A percentile compares a stretch with the other conserved stretches of the same genome.
phyloP scores from a whole-genome alignment of 2,329 filamentous ascomycete genomes.

The Botrytis hyacinthi region DNA sequence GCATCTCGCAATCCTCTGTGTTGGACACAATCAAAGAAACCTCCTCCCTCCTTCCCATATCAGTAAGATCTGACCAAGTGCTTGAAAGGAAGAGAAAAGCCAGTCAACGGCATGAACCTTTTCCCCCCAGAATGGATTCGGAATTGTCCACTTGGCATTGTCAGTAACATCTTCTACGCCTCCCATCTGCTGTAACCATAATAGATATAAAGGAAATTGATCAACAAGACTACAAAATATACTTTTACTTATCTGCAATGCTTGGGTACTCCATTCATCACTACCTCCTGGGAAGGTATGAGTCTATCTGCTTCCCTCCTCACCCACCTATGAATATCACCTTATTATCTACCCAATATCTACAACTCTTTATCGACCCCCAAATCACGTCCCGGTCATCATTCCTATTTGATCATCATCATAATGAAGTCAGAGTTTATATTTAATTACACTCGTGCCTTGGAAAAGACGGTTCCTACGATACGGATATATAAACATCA shows the following conservation, averaged over 20 bases:
- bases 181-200: background rate
- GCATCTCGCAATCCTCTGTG: background rate
- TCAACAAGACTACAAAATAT: background rate
- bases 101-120: background rate
- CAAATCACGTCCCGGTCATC: background rate
- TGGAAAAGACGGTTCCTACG: background rate
- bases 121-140: no score
- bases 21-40: background rate
- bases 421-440: background rate
- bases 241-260: background rate
- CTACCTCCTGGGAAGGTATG: no score
- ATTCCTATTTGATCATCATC: background rate
- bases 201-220: background rate
- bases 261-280: background rate
- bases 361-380: background rate
- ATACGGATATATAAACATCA: background rate
- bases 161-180: no score
- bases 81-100: background rate
- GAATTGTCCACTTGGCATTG: no score
- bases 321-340: background rate
- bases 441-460: background rate
- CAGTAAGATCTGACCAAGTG: background rate
- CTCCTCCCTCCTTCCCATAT: background rate
- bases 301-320: background rate
- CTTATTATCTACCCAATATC: background rate